A percentile compares a stretch with the other conserved stretches of the same genome.
These are phyloP conservation scores for Leishmania aethiopica DNA, from an alignment of 208 protist genomes.

Conservation along the genomic window DNA sequence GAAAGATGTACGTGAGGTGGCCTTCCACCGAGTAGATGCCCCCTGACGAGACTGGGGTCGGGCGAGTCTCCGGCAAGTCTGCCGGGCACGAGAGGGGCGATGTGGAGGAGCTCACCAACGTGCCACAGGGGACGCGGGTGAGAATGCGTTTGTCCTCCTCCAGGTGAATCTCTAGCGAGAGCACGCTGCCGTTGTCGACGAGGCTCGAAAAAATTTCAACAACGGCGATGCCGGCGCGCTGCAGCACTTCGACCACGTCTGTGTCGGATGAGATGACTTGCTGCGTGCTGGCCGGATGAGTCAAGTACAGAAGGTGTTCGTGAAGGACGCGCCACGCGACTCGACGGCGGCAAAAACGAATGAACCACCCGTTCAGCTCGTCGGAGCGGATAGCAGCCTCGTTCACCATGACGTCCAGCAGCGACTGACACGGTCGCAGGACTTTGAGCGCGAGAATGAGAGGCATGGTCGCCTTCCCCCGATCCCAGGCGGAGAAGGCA, in stretches of 20 bases:
- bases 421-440: slow-evolving; percentile 67
- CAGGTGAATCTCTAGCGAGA: slow-evolving; percentile 52
- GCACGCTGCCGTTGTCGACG: slow-evolving; percentile 26
- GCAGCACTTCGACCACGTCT: slow-evolving; percentile 48
- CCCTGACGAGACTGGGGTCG: slow-evolving; percentile 1
- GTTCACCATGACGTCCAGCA: slow-evolving; percentile 84
- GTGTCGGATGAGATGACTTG: slow-evolving; percentile 51
- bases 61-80: slow-evolving; percentile 8
- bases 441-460: slow-evolving; percentile 57
- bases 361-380: slow-evolving; percentile 76
- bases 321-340: slow-evolving; percentile 87
- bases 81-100: slow-evolving; percentile 20
- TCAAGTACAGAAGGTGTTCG: slow-evolving; percentile 79
- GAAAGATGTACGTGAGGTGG: slow-evolving; percentile 78
- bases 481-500: slow-evolving; percentile 29
- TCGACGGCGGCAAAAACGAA: slow-evolving; percentile 74
- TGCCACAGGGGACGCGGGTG: slow-evolving; percentile 26
- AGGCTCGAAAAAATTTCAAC: slow-evolving; percentile 61
- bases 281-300: slow-evolving; percentile 36
- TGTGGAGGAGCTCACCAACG: slow-evolving; percentile 54
- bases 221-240: slow-evolving; percentile 59
- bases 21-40: slow-evolving; percentile 66
- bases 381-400: slow-evolving; percentile 68
- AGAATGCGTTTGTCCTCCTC: slow-evolving; percentile 64
- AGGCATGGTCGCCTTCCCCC: slow-evolving; percentile 29